A percentile compares a stretch with the other conserved stretches of the same genome.
Conservation (phyloP, 257 asterid genomes). For the Primulina eburnea region DNA sequence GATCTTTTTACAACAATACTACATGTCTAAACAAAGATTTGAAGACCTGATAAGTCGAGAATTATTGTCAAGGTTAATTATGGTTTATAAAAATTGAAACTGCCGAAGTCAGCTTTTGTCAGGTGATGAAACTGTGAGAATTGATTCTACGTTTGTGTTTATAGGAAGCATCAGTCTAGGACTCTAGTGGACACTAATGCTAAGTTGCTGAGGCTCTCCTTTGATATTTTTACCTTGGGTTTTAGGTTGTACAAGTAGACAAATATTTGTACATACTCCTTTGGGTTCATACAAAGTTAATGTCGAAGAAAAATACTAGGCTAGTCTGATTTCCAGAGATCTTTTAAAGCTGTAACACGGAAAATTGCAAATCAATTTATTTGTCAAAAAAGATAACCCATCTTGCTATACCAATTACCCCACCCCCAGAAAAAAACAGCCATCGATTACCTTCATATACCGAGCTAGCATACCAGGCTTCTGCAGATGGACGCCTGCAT, state of each 20-base stretch:
- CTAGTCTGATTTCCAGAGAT: neutral
- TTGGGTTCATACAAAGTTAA: neutral
- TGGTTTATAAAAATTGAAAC: too few relatives aligned
- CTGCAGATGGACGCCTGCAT: conserved; percentile 62
- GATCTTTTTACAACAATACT: neutral
- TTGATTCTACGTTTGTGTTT: too few relatives aligned
- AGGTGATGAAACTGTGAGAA: too few relatives aligned
- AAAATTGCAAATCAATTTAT: neutral
- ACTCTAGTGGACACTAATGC: neutral
- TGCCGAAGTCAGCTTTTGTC: too few relatives aligned
- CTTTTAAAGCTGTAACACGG: neutral
- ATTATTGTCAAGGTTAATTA: too few relatives aligned
- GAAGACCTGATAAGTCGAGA: neutral
- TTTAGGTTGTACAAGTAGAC: neutral
- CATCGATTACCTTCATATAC: conserved; percentile 80
- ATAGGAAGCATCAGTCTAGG: neutral
- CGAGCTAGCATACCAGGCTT: conserved; percentile 82
- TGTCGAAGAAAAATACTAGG: neutral
- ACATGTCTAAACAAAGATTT: neutral
- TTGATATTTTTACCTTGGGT: neutral
- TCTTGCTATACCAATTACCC: neutral
- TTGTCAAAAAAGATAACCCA: neutral
- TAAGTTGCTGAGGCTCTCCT: neutral
- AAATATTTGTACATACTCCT: neutral
- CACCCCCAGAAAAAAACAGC: neutral